Evolutionary conservation across 352 stramenopile species (phyloP).

Genomic region (Globisporangium mamillatum): DNA sequence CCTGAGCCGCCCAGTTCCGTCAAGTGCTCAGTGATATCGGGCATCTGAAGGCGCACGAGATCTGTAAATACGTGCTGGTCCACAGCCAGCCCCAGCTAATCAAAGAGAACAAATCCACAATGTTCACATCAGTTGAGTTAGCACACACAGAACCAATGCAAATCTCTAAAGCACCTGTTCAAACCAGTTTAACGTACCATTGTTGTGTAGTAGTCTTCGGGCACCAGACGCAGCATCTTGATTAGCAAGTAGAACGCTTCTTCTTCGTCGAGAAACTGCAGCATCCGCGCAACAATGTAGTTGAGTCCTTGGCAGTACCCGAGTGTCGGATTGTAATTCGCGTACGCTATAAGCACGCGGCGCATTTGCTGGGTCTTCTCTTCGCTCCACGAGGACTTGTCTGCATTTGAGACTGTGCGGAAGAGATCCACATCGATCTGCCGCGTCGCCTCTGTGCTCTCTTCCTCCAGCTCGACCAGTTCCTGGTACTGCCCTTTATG

Average conservation of each 20-base stretch:
- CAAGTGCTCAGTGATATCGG: slow-evolving; percentile 63
- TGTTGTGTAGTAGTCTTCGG: slow-evolving; percentile 87
- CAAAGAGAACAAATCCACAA: neutral
- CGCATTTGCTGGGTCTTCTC: slow-evolving; percentile 74
- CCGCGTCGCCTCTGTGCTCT: slow-evolving; percentile 66
- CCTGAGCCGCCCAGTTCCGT: slow-evolving; percentile 71
- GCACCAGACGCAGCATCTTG: slow-evolving; percentile 73
- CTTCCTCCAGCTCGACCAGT: slow-evolving; percentile 44
- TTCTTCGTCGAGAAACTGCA: slow-evolving; percentile 71
- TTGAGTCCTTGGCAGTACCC: slow-evolving; percentile 89
- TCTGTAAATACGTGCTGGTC: slow-evolving; percentile 88
- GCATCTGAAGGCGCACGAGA: slow-evolving; percentile 73
- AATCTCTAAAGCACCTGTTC: neutral
- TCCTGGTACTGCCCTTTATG: slow-evolving; percentile 54
- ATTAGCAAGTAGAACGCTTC: slow-evolving; percentile 82
- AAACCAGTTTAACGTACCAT: slow-evolving; percentile 48
- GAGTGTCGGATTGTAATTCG: slow-evolving; percentile 72
- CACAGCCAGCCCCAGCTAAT: slow-evolving; percentile 74
- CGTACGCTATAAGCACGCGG: slow-evolving; percentile 81
- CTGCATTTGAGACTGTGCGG: slow-evolving; percentile 60
- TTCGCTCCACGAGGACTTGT: slow-evolving; percentile 64
- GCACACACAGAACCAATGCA: neutral
- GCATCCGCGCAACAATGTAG: slow-evolving; percentile 77
- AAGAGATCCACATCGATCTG: slow-evolving; percentile 87
- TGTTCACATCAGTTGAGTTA: neutral